Evolutionary conservation across 2,329 filamentous ascomycete genomes (phyloP).

Genomic region (Aspergillus sp.): DNA sequence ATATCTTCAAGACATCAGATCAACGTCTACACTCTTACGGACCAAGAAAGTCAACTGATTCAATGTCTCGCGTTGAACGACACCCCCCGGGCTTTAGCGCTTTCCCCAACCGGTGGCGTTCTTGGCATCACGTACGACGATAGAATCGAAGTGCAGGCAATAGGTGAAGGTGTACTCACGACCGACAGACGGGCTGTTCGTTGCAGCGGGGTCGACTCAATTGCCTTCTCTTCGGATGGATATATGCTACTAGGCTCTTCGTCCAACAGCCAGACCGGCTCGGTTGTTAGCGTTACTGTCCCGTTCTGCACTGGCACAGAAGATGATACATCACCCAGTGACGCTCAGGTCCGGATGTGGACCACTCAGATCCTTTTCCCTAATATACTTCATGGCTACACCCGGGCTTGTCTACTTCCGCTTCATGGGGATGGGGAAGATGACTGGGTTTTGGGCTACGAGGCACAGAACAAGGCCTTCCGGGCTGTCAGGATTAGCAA

Average conservation of each 20-base stretch:
- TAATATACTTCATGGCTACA: slow-evolving; percentile 69
- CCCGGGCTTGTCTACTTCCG: slow-evolving; percentile 61
- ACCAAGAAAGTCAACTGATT: slow-evolving; percentile 58
- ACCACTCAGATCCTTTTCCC: slow-evolving; percentile 79
- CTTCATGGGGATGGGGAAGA: slow-evolving; percentile 50
- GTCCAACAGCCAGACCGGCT: slow-evolving; percentile 54
- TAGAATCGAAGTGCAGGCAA: slow-evolving; percentile 77
- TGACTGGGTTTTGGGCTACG: slow-evolving; percentile 70
- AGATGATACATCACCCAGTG: slow-evolving; percentile 43
- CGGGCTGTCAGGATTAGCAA: slow-evolving; percentile 68
- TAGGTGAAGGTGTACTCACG: slow-evolving; percentile 54
- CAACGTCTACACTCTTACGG: slow-evolving; percentile 68
- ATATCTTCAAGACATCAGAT: slow-evolving; percentile 75
- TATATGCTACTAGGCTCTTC: slow-evolving; percentile 72
- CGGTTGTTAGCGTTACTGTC: slow-evolving; percentile 67
- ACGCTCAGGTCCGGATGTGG: slow-evolving; percentile 68
- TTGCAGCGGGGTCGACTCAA: slow-evolving; percentile 64
- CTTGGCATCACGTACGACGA: slow-evolving; percentile 78
- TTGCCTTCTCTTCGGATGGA: slow-evolving; percentile 69
- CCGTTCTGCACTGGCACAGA: slow-evolving; percentile 61
- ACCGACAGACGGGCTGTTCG: slow-evolving; percentile 69
- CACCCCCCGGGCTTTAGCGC: slow-evolving; percentile 65
- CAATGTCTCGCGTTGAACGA: slow-evolving; percentile 71
- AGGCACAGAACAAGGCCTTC: slow-evolving; percentile 68
- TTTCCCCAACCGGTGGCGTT: slow-evolving; percentile 74